Evolutionary conservation across 768 basidiomycete species (phyloP).

Genomic region (Phanerochaete carnosa): DNA sequence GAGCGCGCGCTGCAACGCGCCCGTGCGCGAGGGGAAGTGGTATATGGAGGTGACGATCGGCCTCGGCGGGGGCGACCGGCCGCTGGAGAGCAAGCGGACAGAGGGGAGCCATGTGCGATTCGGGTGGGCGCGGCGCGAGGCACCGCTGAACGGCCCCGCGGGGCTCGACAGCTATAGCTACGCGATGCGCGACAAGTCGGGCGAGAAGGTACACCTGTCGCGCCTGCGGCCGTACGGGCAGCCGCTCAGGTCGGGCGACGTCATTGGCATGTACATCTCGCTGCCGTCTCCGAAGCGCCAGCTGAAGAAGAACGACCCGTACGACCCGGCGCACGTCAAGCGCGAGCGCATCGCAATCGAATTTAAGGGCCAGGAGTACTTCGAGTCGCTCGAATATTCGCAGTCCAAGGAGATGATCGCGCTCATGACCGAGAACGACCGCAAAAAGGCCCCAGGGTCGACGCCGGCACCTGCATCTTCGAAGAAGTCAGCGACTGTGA

Average conservation of each 20-base stretch:
- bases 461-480: constrained; percentile 49
- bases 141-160: constrained; percentile 88
- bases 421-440: constrained; percentile 67
- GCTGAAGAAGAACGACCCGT: constrained; percentile 56
- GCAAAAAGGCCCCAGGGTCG: constrained; percentile 53
- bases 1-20: constrained; percentile 85
- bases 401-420: constrained; percentile 89
- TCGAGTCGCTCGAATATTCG: constrained; percentile 89
- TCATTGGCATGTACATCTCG: constrained; percentile 90
- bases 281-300: constrained; percentile 65
- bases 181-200: constrained; percentile 85
- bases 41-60: constrained; percentile 89
- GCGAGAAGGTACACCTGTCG: constrained; percentile 87
- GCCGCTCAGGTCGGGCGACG: constrained; percentile 76
- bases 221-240: constrained; percentile 76
- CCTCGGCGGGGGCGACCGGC: constrained; percentile 64
- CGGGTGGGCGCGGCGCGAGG: constrained; percentile 91
- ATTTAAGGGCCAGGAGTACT: constrained; percentile 95
- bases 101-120: constrained; percentile 84
- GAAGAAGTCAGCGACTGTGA: constrained; percentile 68
- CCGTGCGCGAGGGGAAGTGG: constrained; percentile 87
- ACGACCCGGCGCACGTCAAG: constrained; percentile 80
- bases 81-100: constrained; percentile 41
- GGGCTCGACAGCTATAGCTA: constrained; percentile 95
- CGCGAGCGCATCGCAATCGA: constrained; percentile 92